Percentiles rank a stretch among this genome's conserved stretches.
Evolutionary conservation across 208 protist species (phyloP).

Genomic region (Wallacemonas sp.): DNA sequence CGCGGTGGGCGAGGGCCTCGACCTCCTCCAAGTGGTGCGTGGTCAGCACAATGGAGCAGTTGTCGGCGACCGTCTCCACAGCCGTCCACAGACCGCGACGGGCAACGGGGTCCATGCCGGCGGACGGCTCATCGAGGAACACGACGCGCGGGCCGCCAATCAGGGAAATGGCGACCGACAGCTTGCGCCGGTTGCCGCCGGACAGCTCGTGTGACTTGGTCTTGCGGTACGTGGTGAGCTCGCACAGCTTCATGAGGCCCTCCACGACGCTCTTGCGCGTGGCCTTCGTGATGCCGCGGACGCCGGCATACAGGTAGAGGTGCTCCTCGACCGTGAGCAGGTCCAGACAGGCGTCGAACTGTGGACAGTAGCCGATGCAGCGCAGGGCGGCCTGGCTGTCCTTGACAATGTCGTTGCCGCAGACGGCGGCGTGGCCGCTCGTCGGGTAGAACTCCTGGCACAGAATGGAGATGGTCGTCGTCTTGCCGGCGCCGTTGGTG

Average conservation of each 20-base stretch:
- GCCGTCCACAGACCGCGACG: slow-evolving; percentile 78
- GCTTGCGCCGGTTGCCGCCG: slow-evolving; percentile 89
- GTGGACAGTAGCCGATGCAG: slow-evolving; percentile 92
- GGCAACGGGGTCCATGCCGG: slow-evolving; percentile 88
- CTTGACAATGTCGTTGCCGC: slow-evolving; percentile 47
- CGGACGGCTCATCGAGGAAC: slow-evolving; percentile 88
- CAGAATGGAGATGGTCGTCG: slow-evolving; percentile 81
- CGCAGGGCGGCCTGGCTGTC: slow-evolving; percentile 37
- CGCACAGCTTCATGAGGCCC: slow-evolving; percentile 42
- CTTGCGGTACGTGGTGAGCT: slow-evolving; percentile 39
- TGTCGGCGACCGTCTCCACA: slow-evolving; percentile 56
- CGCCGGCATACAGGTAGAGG: slow-evolving; percentile 74
- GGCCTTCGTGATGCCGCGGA: slow-evolving; percentile 44
- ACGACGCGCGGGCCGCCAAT: slow-evolving; percentile 77
- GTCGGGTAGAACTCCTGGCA: slow-evolving; percentile 73
- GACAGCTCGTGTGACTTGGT: slow-evolving; percentile 41
- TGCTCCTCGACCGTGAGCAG: slow-evolving; percentile 92
- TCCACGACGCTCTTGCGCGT: slow-evolving; percentile 27
- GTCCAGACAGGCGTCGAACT: slow-evolving; percentile 91
- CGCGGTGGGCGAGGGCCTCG: slow-evolving; percentile 78
- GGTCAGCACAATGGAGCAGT: slow-evolving; percentile 87
- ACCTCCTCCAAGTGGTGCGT: slow-evolving; percentile 94
- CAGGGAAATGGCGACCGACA: slow-evolving; percentile 77
- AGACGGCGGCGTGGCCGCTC: slow-evolving; percentile 51
- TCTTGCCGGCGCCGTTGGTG: slow-evolving; percentile 91